phyloP scores from a whole-genome alignment of 2,329 filamentous ascomycete genomes.

The Epichloe glyceriae region DNA sequence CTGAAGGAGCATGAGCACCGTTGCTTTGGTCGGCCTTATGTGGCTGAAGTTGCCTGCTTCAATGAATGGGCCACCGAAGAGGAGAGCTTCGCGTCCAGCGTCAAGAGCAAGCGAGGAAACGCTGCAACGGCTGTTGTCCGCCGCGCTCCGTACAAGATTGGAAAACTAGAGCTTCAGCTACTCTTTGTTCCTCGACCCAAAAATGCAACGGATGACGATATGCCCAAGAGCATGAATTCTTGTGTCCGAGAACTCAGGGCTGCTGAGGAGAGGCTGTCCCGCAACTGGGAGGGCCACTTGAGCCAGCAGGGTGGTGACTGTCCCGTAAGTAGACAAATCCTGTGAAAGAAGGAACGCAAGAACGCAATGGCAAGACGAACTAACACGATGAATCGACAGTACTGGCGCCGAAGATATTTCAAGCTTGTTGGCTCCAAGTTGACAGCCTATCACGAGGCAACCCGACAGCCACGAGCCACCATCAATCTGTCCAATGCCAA shows the following conservation, averaged over 20 bases:
- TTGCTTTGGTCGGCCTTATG: slow-evolving; percentile 79
- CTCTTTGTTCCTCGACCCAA: slow-evolving; percentile 90
- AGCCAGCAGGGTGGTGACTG: slow-evolving; percentile 98
- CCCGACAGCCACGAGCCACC: slow-evolving; percentile 85
- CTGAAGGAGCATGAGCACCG: slow-evolving; percentile 82
- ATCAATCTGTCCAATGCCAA: slow-evolving; percentile 92
- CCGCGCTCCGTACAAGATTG: slow-evolving; percentile 89
- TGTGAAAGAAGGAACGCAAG: too few relatives aligned
- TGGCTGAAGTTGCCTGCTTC: slow-evolving; percentile 85
- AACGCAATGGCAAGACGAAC: slow-evolving; percentile 6
- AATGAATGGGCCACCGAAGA: slow-evolving; percentile 98
- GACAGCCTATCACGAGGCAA: slow-evolving; percentile 92
- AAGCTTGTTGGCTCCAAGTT: slow-evolving; percentile 82
- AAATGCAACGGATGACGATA: slow-evolving; percentile 77
- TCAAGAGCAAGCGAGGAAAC: slow-evolving; percentile 82
- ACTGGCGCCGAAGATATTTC: slow-evolving; percentile 97
- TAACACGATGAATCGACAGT: slow-evolving; percentile 42
- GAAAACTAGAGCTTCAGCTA: slow-evolving; percentile 85
- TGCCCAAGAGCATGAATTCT: slow-evolving; percentile 99
- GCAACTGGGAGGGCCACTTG: slow-evolving; percentile 75
- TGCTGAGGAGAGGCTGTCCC: slow-evolving; percentile 65
- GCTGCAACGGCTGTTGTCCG: slow-evolving; percentile 55
- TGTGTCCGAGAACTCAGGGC: slow-evolving; percentile 89
- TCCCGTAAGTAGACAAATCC: slow-evolving; percentile 53
- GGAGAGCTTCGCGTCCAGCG: slow-evolving; percentile 62